Conservation (phyloP, 176 grass and related monocot species). For the Ensete glaucum region DNA sequence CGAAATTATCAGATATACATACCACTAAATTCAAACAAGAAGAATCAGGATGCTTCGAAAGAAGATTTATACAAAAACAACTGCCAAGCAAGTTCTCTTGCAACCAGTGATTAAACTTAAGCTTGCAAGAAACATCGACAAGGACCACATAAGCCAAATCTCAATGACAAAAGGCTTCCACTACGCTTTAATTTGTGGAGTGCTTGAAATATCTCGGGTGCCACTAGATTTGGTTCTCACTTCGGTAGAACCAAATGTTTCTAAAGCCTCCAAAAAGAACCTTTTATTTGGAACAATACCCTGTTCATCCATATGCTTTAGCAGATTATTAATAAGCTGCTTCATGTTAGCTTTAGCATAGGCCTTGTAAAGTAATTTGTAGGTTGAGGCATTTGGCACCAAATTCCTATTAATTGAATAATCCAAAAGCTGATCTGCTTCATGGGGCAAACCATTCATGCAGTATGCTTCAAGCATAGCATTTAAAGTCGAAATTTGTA, state of each 20-base stretch:
- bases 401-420: conserved; percentile 39
- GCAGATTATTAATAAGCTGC: conserved; percentile 63
- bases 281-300: conserved; percentile 85
- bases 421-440: conserved; percentile 69
- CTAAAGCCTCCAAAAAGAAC: conserved; percentile 80
- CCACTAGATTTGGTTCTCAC: conserved; percentile 20
- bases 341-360: conserved; percentile 58
- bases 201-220: conserved; percentile 25
- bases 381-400: conserved; percentile 57
- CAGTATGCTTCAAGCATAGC: conserved; percentile 92
- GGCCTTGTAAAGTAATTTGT: conserved; percentile 89
- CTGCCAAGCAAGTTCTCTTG: background rate
- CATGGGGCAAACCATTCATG: conserved; percentile 56
- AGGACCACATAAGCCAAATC: background rate
- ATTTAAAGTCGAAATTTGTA: conserved; percentile 54
- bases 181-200: conserved; percentile 18
- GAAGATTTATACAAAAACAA: background rate
- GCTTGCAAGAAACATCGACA: background rate
- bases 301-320: conserved; percentile 59
- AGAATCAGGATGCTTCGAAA: background rate
- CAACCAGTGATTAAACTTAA: background rate
- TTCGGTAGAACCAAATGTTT: conserved; percentile 49
- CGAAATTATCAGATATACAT: background rate
- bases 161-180: background rate
- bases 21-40: background rate